Evolutionary conservation across 176 grass and related monocot species (phyloP), one percentile per base, ranked within the genome.

Genomic region (Oryza longistaminata): DNA sequence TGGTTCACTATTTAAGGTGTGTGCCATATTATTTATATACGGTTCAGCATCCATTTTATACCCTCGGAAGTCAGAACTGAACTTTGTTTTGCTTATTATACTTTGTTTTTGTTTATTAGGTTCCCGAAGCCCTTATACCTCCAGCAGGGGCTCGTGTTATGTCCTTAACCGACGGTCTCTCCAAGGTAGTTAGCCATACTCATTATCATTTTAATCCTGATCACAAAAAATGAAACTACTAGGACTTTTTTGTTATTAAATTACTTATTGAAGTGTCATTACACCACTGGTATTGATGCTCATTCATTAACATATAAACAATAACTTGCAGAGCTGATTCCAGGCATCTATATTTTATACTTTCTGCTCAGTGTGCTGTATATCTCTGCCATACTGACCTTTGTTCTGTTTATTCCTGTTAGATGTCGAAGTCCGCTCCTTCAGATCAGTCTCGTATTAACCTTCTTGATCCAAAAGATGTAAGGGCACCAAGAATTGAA

Each of bases 391-490:
- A 31, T 80, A 70, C 15, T 81, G 64, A 85, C 13, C 5, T 74
- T 78, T 85, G 2, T 79, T 75, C 35, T 83, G 39, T 72, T 87
- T 85, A 44, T 40, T 88, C 50, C 27, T 89, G 53, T 78, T 81
- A 98, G 96, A 98, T 98, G 93, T 98, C 96, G 0, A 98, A 98
- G 80, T 98, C 96, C 76, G 91, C 96, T 82, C 83, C 96, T 87
- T 98, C 96, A 78, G 96, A 98, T 88, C 93, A 90, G 78, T 98
- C 93, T 84, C 89, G 93, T 50, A 98, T 98, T 64, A 98, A 98
- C 70, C 91, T 98, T 72, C 96, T 98, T 89, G 96, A 98, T 78
- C 81, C 93, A 81, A 96, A 94, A 92, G 96, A 98, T 84, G 93
- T 98, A 90, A 94, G 92, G 66, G 77, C 49, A 39, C 45, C 68